Conservation (phyloP, 306 rosid species). For the Quercus agrifolia region DNA sequence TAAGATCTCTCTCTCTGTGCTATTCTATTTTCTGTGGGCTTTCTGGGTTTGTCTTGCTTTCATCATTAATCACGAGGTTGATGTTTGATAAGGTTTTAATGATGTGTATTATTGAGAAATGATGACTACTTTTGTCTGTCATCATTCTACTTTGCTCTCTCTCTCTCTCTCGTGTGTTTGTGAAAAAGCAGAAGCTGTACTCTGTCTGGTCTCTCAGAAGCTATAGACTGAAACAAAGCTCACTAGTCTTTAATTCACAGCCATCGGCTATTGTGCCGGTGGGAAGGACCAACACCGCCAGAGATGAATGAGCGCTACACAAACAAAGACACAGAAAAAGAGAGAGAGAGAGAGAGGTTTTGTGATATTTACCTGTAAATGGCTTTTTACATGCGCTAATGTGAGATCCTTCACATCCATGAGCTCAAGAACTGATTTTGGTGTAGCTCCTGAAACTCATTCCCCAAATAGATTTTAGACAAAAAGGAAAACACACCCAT, state of each 20-base stretch:
- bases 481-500: not conserved
- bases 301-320: conserved; percentile 15
- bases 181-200: conserved; percentile 26
- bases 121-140: conserved; percentile 56
- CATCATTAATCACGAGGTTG: conserved; percentile 70
- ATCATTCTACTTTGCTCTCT: conserved; percentile 2
- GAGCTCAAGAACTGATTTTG: conserved; percentile 93
- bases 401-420: conserved; percentile 99
- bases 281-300: conserved; percentile 18
- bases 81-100: conserved; percentile 50
- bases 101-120: conserved; percentile 57
- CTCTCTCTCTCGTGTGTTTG: not conserved
- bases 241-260: conserved; percentile 11
- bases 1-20: conserved; percentile 18
- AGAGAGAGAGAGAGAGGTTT: not conserved
- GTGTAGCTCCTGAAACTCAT: conserved; percentile 79
- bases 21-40: not conserved
- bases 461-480: not conserved
- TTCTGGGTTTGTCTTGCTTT: conserved; percentile 32
- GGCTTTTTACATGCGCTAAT: conserved; percentile 95
- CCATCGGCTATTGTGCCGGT: conserved; percentile 53
- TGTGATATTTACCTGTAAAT: conserved; percentile 64
- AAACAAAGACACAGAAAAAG: not conserved
- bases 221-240: conserved; percentile 29
- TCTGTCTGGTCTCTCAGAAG: conserved; percentile 47